Evolutionary conservation across 2,329 filamentous ascomycete genomes (phyloP), one percentile per base, ranked within the genome.

Genomic region (Diaporthe caulivora): DNA sequence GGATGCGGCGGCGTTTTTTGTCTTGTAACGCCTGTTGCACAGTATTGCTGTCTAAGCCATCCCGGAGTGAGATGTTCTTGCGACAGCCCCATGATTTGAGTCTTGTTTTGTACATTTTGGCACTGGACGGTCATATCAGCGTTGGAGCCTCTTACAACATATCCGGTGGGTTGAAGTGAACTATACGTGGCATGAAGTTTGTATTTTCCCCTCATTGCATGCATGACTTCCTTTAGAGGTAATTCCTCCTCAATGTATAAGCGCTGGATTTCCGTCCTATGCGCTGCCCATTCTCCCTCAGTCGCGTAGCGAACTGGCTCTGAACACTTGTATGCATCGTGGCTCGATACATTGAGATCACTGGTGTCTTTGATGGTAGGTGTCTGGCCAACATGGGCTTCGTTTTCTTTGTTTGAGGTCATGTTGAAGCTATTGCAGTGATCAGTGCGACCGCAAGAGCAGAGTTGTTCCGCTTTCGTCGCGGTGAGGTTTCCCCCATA

Each of bases 21-120:
- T 51, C 11, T 7, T 7, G 9, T 37, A 65, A 44, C 21, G 13
- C 42, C 8, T 44, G 44, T 34, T 65, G 44, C 17, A 51, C 13
- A 17, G 15, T n/a, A 1, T 65, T 44, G 21, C 21, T 26, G 21
- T 51, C 44, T 17, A 65, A 18, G 13, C 60, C 44, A n/a, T 37
- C 44, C 10, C 44, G 34, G 26, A 65, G 44, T 37, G 44, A 51
- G 44, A 65, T 51, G 21, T 65, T 51, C 21, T 65, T 65, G 9
- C 60, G 44, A 51, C 42, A 65, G 29, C 44, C 44, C 60, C 44
- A 65, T 7, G 44, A 51, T 11, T 26, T 65, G 13, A 65, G 60
- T 17, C 60, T 51, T 8, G 60, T 65, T 26, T 51, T 65, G 8
- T 65, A 65, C 44, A 65, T 65, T 15, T 65, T 51, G 29, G 44